Evolutionary conservation across 305 asterid species (phyloP), one percentile per base, ranked within the genome.

Genomic region (Fraxinus albicans): DNA sequence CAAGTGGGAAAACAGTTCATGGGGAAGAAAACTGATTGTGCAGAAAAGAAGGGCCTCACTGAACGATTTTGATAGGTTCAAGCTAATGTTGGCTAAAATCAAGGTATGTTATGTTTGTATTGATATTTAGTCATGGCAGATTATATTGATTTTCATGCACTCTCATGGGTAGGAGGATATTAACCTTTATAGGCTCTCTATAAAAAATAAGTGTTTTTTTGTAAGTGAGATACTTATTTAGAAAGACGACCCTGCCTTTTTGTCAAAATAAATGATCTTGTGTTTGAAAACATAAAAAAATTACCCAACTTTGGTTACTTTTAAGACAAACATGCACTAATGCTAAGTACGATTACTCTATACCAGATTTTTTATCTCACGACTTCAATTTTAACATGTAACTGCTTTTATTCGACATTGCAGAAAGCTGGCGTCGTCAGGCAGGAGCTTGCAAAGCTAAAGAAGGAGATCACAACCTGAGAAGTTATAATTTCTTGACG

Each of bases 401-500:
- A 25, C 13, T 27, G 19, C n/a, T 40, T 15, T 17, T 29, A 4
- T 0, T 67, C 5, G 36, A 17, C n/a, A 7, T 76, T 90, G 92
- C 97, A 94, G 98, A 92, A 80, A 35, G 96, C 98, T 29, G 95
- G 98, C 58, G 88, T 93, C 25, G 97, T 93, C 7, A 88, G 95
- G 82, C 98, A 91, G 89, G 98, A 93, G 91, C 96, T 95, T 79
- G 94, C 97, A 0, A 93, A 92, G 87, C 95, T 93, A 13, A 93
- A 90, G 87, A 94, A 89, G 86, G 91, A 89, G 78, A 85, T 53
- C 23, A 76, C 89, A 40, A 93, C 92, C 40, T 94, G 82, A 86
- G 85, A 40, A 73, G 50, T 23, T 76, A 31, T 82, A 82, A 76
- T 79, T 72, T 78, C 70, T 73, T 27, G 76, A 44, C 79, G 50